Conservation (phyloP, 2,329 filamentous ascomycete species). For the Didymella pomorum region DNA sequence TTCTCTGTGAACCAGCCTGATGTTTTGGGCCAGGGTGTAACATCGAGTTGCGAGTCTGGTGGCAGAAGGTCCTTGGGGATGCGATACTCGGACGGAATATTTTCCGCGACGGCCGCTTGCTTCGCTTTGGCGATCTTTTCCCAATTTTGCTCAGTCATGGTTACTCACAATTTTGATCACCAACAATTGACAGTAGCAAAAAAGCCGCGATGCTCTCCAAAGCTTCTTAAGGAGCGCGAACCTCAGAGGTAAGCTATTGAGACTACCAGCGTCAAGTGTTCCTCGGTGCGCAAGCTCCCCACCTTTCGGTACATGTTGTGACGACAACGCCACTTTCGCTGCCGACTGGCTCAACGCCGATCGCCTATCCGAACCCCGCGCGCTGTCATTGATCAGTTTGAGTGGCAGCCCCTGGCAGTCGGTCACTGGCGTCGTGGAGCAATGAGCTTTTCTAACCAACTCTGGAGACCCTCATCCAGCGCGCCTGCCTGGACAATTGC, state of each 20-base stretch:
- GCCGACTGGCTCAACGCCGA: slow-evolving; percentile 13
- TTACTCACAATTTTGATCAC: slow-evolving; percentile 10
- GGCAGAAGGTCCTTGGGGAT: slow-evolving; percentile 64
- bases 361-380: slow-evolving; percentile 27
- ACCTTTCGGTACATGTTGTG: slow-evolving; percentile 31
- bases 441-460: neutral
- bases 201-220: neutral
- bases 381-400: slow-evolving; percentile 15
- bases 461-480: neutral
- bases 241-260: slow-evolving; percentile 18
- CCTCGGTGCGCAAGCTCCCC: slow-evolving; percentile 27
- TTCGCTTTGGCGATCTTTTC: slow-evolving; percentile 54
- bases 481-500: slow-evolving; percentile 1
- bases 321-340: slow-evolving; percentile 17
- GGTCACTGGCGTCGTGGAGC: neutral
- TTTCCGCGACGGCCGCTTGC: slow-evolving; percentile 54
- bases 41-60: slow-evolving; percentile 62
- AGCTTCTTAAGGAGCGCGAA: slow-evolving; percentile 11
- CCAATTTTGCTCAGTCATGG: slow-evolving; percentile 51
- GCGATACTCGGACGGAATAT: slow-evolving; percentile 67
- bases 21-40: slow-evolving; percentile 62
- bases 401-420: neutral
- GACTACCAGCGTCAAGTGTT: slow-evolving; percentile 17
- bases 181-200: slow-evolving; percentile 3
- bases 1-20: slow-evolving; percentile 67